These are phyloP conservation scores for Lithohypha guttulata DNA, from an alignment of 2,329 filamentous ascomycete species.

Conservation along the genomic window DNA sequence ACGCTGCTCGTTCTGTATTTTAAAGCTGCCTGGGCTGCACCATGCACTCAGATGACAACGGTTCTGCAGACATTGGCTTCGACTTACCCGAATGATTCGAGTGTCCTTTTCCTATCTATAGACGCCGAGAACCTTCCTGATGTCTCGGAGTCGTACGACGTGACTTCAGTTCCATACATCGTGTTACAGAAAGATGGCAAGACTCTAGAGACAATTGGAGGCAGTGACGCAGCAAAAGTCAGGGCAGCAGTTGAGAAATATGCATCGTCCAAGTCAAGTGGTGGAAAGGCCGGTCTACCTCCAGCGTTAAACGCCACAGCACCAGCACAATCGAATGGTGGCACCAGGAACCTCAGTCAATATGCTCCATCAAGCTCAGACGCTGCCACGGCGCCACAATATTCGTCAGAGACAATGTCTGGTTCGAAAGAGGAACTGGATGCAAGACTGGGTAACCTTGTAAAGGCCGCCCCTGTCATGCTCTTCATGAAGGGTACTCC, in stretches of 20 bases:
- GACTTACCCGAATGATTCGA: slow-evolving; percentile 62
- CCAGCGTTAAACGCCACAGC: slow-evolving; percentile 29
- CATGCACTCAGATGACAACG: slow-evolving; percentile 85
- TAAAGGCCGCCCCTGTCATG: slow-evolving; percentile 92
- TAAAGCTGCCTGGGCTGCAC: slow-evolving; percentile 92
- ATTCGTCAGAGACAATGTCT: slow-evolving; percentile 39
- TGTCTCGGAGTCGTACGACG: slow-evolving; percentile 83
- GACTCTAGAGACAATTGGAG: slow-evolving; percentile 75
- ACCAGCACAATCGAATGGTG: slow-evolving; percentile 15
- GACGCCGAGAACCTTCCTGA: slow-evolving; percentile 93
- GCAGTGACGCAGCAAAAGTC: slow-evolving; percentile 78
- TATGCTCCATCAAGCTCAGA: slow-evolving; percentile 36
- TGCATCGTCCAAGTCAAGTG: slow-evolving; percentile 42
- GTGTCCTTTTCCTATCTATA: slow-evolving; percentile 74
- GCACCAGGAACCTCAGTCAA: slow-evolving; percentile 31
- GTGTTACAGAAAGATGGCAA: slow-evolving; percentile 67
- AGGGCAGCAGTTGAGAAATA: slow-evolving; percentile 76
- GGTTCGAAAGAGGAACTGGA: slow-evolving; percentile 70
- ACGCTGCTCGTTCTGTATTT: slow-evolving; percentile 82
- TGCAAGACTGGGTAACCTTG: slow-evolving; percentile 68
- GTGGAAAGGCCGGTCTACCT: slow-evolving; percentile 29
- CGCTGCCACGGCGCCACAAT: slow-evolving; percentile 38
- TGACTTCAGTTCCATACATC: slow-evolving; percentile 86
- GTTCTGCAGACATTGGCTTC: slow-evolving; percentile 76
- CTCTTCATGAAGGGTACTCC: slow-evolving; percentile 98